Evolutionary conservation across 495 filamentous ascomycete genomes (phyloP).

Genomic region (Oidiodendron maius): DNA sequence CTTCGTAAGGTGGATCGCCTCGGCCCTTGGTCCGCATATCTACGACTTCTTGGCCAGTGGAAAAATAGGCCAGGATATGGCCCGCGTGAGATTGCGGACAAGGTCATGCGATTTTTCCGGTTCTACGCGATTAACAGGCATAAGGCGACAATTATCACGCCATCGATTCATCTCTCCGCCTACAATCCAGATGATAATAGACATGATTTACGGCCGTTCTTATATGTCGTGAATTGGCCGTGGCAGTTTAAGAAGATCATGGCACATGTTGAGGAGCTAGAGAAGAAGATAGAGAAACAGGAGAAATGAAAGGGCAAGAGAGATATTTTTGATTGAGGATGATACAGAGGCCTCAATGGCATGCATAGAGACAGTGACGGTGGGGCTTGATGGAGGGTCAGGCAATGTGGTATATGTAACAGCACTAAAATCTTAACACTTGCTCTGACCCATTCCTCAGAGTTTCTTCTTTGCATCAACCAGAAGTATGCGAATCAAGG

Average conservation of each 20-base stretch:
- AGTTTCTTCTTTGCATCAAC: too few species aligned
- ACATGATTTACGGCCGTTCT: neutral
- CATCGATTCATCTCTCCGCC: neutral
- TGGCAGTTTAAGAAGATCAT: constrained; percentile 1
- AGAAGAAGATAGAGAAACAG: neutral
- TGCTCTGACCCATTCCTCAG: too few species aligned
- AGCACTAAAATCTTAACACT: too few species aligned
- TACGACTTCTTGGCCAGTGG: neutral
- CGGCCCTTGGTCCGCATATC: neutral
- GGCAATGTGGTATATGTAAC: too few species aligned
- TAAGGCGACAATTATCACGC: neutral
- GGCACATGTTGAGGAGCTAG: neutral
- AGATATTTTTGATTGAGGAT: too few species aligned
- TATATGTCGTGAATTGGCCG: neutral
- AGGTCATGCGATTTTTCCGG: neutral
- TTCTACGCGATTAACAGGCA: neutral
- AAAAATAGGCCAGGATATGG: constrained; percentile 1
- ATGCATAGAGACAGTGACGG: too few species aligned
- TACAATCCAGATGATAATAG: constrained; percentile 1
- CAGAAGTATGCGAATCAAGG: too few species aligned
- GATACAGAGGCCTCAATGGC: too few species aligned
- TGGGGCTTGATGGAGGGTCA: too few species aligned
- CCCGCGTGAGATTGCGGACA: neutral
- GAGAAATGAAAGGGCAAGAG: too few species aligned
- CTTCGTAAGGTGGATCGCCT: neutral